Percentiles rank a stretch among this genome's conserved stretches.
phyloP scores from a whole-genome alignment of 805 yeast species.

The Candida nemodendra region DNA sequence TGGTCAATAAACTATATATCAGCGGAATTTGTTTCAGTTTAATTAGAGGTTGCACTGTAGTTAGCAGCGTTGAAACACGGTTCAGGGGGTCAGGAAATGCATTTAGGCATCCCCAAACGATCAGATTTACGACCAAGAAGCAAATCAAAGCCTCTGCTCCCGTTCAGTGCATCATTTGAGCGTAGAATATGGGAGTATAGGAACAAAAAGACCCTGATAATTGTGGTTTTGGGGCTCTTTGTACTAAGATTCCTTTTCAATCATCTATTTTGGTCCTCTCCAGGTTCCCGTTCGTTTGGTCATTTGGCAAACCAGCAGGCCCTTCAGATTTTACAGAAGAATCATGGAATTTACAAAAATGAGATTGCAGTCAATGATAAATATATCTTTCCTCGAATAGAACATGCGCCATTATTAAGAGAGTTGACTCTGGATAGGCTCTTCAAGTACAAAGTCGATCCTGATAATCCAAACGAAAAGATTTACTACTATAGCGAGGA shows the following conservation, averaged over 20 bases:
- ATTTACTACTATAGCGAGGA: constrained; percentile 43
- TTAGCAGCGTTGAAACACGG: too few relatives aligned
- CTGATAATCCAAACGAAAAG: constrained; percentile 36
- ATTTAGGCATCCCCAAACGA: constrained; percentile 27
- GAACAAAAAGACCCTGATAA: constrained; percentile 8
- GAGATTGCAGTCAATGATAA: constrained; percentile 50
- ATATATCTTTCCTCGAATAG: constrained; percentile 72
- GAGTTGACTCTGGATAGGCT: constrained; percentile 54
- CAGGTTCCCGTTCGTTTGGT: constrained; percentile 13
- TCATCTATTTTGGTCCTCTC: constrained; percentile 26
- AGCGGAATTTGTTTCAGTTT: too few relatives aligned
- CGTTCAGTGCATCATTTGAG: constrained; percentile 20
- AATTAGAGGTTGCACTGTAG: too few relatives aligned
- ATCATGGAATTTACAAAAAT: constrained; percentile 44
- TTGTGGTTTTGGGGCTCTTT: constrained; percentile 9
- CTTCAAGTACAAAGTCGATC: constrained; percentile 46
- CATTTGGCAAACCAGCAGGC: constrained; percentile 28
- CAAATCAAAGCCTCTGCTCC: constrained; percentile 17
- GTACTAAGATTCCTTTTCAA: constrained; percentile 27
- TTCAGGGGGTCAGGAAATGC: too few relatives aligned
- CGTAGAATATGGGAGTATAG: constrained; percentile 13
- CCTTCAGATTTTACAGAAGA: constrained; percentile 18
- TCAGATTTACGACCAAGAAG: constrained; percentile 25
- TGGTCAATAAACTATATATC: too few relatives aligned
- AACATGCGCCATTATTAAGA: constrained; percentile 60